Percentiles rank a stretch among this genome's conserved stretches.
phyloP scores from a whole-genome alignment of 495 filamentous ascomycete species.

The Aspergillus taichungensis region DNA sequence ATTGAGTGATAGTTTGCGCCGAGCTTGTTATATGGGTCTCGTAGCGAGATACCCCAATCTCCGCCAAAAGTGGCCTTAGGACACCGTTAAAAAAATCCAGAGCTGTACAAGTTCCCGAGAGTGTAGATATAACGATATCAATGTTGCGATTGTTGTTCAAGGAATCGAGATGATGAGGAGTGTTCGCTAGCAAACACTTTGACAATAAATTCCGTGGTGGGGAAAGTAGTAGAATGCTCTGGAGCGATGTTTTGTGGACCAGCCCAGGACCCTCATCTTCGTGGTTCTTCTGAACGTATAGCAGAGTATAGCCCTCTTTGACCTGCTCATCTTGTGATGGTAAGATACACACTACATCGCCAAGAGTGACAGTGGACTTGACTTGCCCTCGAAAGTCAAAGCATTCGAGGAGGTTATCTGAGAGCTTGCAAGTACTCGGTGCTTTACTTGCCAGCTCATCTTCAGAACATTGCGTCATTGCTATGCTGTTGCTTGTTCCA shows the following conservation, averaged over 20 bases:
- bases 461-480: too few species aligned
- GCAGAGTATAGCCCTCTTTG: too few species aligned
- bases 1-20: constrained; percentile 48
- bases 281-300: too few species aligned
- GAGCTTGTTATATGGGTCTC: constrained; percentile 49
- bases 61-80: constrained; percentile 48
- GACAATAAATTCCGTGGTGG: constrained; percentile 13
- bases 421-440: too few species aligned
- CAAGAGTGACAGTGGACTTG: too few species aligned
- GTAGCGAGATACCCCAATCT: constrained; percentile 33
- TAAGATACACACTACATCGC: too few species aligned
- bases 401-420: too few species aligned
- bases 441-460: too few species aligned
- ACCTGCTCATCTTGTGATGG: too few species aligned
- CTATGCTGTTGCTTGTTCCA: too few species aligned
- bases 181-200: constrained; percentile 9
- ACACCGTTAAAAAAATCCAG: constrained; percentile 44
- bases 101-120: constrained; percentile 61
- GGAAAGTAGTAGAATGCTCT: constrained; percentile 4
- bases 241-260: neutral
- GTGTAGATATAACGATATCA: constrained; percentile 64
- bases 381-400: too few species aligned
- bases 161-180: constrained; percentile 19
- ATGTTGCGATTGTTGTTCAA: constrained; percentile 19
- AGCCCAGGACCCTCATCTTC: too few species aligned